These are phyloP conservation scores for Anisodus acutangulus DNA, from an alignment of 257 asterid species.

Conservation along the genomic window DNA sequence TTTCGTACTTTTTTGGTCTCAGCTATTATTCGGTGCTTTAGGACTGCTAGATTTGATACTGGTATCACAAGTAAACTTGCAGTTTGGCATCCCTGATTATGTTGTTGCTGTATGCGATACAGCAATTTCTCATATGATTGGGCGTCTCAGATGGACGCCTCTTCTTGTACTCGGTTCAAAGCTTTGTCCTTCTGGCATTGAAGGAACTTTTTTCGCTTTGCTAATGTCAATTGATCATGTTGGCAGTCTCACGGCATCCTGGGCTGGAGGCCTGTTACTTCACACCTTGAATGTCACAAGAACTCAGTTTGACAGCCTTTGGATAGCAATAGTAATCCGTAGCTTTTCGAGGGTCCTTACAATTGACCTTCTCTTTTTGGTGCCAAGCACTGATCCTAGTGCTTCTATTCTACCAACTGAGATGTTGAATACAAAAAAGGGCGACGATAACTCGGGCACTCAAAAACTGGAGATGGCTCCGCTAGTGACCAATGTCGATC, in stretches of 20 bases:
- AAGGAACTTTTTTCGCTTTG: slow-evolving; percentile 73
- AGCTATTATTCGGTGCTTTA: slow-evolving; percentile 52
- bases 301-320: slow-evolving; percentile 58
- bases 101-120: slow-evolving; percentile 57
- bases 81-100: slow-evolving; percentile 67
- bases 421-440: slow-evolving; percentile 28
- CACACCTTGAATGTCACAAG: slow-evolving; percentile 62
- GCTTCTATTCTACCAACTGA: slow-evolving; percentile 40
- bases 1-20: slow-evolving; percentile 52
- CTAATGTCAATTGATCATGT: slow-evolving; percentile 72
- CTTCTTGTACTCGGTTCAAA: slow-evolving; percentile 70
- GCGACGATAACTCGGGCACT: slow-evolving; percentile 27
- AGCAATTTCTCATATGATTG: slow-evolving; percentile 52
- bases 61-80: slow-evolving; percentile 60
- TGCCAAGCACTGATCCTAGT: slow-evolving; percentile 49
- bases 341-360: slow-evolving; percentile 55
- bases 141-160: slow-evolving; percentile 72
- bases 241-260: slow-evolving; percentile 59
- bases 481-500: slow-evolving; percentile 40
- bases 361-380: slow-evolving; percentile 52
- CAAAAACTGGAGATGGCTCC: slow-evolving; percentile 51
- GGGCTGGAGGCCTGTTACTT: slow-evolving; percentile 68
- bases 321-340: slow-evolving; percentile 57
- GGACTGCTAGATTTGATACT: slow-evolving; percentile 68
- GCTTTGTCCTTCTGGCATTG: slow-evolving; percentile 67